Base-by-base conservation (phyloP, 208 protist genomes). In the Trypanosoma grayi region DNA sequence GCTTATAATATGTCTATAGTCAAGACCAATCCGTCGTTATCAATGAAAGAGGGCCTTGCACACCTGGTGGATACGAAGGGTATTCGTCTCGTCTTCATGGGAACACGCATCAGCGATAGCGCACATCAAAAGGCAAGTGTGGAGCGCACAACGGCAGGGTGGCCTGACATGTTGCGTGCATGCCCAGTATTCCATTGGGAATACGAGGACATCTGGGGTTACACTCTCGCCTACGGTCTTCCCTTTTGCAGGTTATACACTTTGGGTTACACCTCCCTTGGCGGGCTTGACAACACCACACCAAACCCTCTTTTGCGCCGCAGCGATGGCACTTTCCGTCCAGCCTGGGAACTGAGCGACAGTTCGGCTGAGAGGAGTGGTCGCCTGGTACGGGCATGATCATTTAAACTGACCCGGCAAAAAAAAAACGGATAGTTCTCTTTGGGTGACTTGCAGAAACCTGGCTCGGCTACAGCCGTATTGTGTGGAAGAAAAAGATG, bases 231-330 rank as follows among this genome's bases (percentile, higher is more conserved):
- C 0, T 53, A 84, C 22, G 34, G 76, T 13, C 53, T 97, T n/a
- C 87, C 93, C 1, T 92, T 78, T 41, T 97, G 93, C 56, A 37
- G n/a, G n/a, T 59, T 97, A 31, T 97, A 97, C 67, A 54, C 60
- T 31, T 13, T 57, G 27, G 93, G 93, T 31, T 97, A 94, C 73
- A 94, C 93, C 7, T 97, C 91, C 1, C 64, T 97, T 10, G 93
- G 93, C 1, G 48, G 39, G 24, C 40, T 46, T 8, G 45, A 50
- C 9, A 67, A 50, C 16, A 97, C 93, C 13, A 27, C 45, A 1
- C 78, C 73, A 16, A 95, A 97, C 60, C 40, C 54, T 5, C 44
- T 50, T 13, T 64, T 95, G 66, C 71, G 57, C 11, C 55, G 62
- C 36, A 55, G 48, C 7, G 83, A 92, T 39, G 89, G 89, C 24